Base-by-base conservation (phyloP, 352 stramenopile genomes). In the Globisporangium spinosum region DNA sequence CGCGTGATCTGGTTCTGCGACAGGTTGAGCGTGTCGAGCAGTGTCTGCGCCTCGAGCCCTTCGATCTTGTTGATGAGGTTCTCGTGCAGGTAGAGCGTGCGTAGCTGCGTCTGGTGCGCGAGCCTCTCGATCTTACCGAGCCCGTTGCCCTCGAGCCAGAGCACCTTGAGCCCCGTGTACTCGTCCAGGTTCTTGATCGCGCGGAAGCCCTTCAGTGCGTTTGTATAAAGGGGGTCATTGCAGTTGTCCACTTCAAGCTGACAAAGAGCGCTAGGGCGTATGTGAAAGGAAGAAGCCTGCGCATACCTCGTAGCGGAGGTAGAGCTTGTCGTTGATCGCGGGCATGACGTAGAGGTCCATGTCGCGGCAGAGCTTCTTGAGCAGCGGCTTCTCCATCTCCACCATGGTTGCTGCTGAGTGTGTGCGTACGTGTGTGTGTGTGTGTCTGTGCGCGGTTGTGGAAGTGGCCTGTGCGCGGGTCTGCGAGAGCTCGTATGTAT, bases 61-160 rank as follows among this genome's bases (percentile, higher is more conserved):
- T 97, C 88, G 64, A 98, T 98, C 69, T 93, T 92, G 68, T 95
- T 91, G 67, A 99, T 97, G 29, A 97, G 72, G 62, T 99, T 99
- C 71, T 98, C 94, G 54, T 99, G 94, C 38, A 98, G 75, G 65
- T 98, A 98, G 3, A 99, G 80, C 29, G 89, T 96, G 35, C 91
- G 82, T 62, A 98, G 79, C 65, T 94, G 68, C 43, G 75, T 96
- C 64, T 97, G 88, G 53, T 89, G 69, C 58, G 95, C 79, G 22
- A 99, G 80, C 0, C 92, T 93, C 70, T 98, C 83, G 70, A 98
- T 98, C 23, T 80, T 83, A 1, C 70, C 70, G 12, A 98, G 74
- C 0, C 94, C 95, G 65, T 98, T 98, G 59, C 95, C 94, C 68
- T 98, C 95, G 32, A 98, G 83, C 94, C 93, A 98, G 25, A 98